A percentile compares a stretch with the other conserved stretches of the same genome.
These are phyloP conservation scores for Lentinula edodes DNA, from an alignment of 768 basidiomycete genomes.

Conservation along the genomic window DNA sequence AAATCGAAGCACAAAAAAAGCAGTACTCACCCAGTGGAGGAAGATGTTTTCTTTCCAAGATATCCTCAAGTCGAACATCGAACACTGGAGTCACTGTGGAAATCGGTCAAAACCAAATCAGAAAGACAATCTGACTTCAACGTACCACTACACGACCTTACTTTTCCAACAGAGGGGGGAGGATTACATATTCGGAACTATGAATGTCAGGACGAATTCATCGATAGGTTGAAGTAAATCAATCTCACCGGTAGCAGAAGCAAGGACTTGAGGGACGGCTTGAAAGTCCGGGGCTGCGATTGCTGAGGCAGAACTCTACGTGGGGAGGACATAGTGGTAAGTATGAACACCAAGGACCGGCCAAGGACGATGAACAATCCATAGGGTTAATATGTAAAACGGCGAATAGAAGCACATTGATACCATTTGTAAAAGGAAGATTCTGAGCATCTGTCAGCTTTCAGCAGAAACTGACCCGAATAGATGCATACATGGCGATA, in stretches of 20 bases:
- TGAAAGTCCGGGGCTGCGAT: neutral
- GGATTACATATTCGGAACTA: constrained; percentile 61
- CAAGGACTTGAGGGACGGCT: constrained; percentile 20
- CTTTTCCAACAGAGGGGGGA: constrained; percentile 62
- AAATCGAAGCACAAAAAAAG: neutral
- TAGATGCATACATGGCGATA: neutral
- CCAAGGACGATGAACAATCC: neutral
- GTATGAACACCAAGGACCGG: neutral
- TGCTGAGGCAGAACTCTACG: neutral
- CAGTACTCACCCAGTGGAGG: constrained; percentile 58
- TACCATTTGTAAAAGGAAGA: neutral
- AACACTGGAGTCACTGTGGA: constrained; percentile 58
- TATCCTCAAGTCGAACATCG: constrained; percentile 65
- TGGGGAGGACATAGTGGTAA: constrained; percentile 3
- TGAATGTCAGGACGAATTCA: neutral
- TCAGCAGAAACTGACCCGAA: neutral
- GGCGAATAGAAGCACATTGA: neutral
- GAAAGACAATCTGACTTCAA: constrained; percentile 1
- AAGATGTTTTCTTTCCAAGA: constrained; percentile 70
- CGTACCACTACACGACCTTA: constrained; percentile 57
- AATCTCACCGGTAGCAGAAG: constrained; percentile 32
- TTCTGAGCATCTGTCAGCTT: neutral
- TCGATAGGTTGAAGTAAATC: neutral
- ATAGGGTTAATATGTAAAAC: neutral
- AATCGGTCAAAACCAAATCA: neutral